These are phyloP conservation scores for Tarenaya hassleriana DNA, from an alignment of 345 rosid genomes.

Conservation along the genomic window DNA sequence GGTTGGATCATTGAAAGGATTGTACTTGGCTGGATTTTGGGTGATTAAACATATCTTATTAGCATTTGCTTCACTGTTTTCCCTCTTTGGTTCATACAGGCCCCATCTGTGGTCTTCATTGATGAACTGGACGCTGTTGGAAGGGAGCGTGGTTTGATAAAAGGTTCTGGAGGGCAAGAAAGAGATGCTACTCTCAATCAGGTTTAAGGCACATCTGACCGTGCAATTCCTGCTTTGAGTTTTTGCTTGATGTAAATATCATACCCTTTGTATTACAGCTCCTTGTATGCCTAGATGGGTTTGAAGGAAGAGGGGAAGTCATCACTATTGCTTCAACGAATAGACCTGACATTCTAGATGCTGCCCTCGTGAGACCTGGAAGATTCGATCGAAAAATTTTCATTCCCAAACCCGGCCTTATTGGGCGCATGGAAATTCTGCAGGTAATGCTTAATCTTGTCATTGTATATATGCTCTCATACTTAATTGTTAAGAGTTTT, in stretches of 20 bases:
- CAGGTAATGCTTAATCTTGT: conserved; percentile 37
- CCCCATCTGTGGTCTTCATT: conserved; percentile 89
- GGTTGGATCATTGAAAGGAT: neutral
- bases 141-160: conserved; percentile 89
- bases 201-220: conserved; percentile 34
- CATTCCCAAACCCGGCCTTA: conserved; percentile 83
- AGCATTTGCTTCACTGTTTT: conserved; percentile 5
- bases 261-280: conserved; percentile 43
- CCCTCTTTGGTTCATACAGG: conserved; percentile 34
- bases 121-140: conserved; percentile 98
- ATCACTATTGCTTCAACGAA: conserved; percentile 95
- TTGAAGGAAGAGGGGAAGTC: conserved; percentile 96
- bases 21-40: neutral
- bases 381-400: conserved; percentile 77
- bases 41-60: conserved; percentile 1
- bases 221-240: neutral
- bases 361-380: conserved; percentile 93
- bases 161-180: conserved; percentile 97
- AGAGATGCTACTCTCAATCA: conserved; percentile 97
- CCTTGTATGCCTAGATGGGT: conserved; percentile 88
- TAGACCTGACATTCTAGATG: conserved; percentile 92
- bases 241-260: neutral
- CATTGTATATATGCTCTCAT: neutral
- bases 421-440: conserved; percentile 84
- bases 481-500: neutral